These are phyloP conservation scores for Friedmanniomyces endolithicus DNA, from an alignment of 495 filamentous ascomycete genomes.

Conservation along the genomic window DNA sequence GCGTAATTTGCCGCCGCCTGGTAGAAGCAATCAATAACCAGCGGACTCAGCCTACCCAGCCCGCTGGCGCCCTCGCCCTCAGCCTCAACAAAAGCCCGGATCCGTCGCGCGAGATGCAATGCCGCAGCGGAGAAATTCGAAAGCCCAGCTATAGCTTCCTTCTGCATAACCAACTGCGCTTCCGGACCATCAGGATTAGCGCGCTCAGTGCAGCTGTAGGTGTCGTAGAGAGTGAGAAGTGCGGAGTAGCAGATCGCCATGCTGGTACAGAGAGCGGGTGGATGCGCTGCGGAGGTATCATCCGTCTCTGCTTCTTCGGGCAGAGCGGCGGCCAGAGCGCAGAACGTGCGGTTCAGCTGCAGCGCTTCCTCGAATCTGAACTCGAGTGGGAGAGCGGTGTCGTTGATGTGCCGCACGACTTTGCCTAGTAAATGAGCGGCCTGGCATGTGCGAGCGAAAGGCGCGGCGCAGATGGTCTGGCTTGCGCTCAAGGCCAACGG, in stretches of 20 bases:
- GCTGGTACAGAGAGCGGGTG: slow-evolving; percentile 6
- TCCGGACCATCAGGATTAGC: slow-evolving; percentile 6
- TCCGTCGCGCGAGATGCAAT: slow-evolving; percentile 14
- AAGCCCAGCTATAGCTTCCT: slow-evolving; percentile 24
- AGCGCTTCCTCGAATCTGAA: slow-evolving; percentile 17
- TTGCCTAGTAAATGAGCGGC: slow-evolving; percentile 16
- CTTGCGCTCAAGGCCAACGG: slow-evolving; percentile 9
- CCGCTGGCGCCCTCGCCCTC: slow-evolving; percentile 9
- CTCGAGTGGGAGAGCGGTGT: slow-evolving; percentile 8
- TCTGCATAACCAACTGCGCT: slow-evolving; percentile 11
- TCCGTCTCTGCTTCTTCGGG: slow-evolving; percentile 10
- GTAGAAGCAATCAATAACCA: slow-evolving; percentile 30
- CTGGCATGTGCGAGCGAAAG: slow-evolving; percentile 20
- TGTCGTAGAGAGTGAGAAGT: slow-evolving; percentile 13
- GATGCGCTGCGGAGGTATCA: not conserved
- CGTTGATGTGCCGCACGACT: slow-evolving; percentile 13
- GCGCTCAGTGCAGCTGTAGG: slow-evolving; percentile 15
- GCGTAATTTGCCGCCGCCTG: slow-evolving; percentile 29
- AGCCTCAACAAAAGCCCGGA: slow-evolving; percentile 4
- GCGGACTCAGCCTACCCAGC: slow-evolving; percentile 21
- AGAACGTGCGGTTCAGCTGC: slow-evolving; percentile 14
- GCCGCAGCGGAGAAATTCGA: slow-evolving; percentile 20
- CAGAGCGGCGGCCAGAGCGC: slow-evolving; percentile 11
- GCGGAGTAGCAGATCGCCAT: slow-evolving; percentile 16
- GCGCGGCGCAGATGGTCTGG: slow-evolving; percentile 4